Evolutionary conservation across 2,329 filamentous ascomycete species (phyloP).

Genomic region (Davidsoniella eucalypti): DNA sequence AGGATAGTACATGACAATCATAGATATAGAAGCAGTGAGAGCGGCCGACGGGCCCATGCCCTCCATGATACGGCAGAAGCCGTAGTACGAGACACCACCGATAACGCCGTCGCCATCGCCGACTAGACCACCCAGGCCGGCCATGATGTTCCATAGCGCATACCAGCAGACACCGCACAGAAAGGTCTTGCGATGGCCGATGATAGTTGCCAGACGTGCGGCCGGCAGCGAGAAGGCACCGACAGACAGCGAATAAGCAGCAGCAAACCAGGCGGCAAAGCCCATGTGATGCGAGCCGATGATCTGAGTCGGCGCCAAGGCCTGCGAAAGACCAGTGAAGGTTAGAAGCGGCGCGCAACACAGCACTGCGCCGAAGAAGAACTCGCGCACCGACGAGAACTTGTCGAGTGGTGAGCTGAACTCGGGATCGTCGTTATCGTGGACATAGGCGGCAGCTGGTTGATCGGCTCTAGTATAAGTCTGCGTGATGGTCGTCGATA

Average conservation of each 20-base stretch:
- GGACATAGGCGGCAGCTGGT: too few relatives aligned
- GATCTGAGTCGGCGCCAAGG: slow-evolving; percentile 11
- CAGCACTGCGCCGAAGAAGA: slow-evolving; percentile 11
- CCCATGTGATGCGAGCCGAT: slow-evolving; percentile 12
- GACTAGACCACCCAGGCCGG: slow-evolving; percentile 21
- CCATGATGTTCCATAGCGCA: slow-evolving; percentile 32
- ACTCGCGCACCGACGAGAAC: slow-evolving; percentile 13
- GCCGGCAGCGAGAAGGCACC: slow-evolving; percentile 42
- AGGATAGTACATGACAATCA: slow-evolving; percentile 41
- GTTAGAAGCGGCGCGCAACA: slow-evolving; percentile 10
- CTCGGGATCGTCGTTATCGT: background rate
- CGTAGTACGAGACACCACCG: slow-evolving; percentile 25
- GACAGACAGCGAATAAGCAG: slow-evolving; percentile 37
- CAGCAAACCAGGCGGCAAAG: slow-evolving; percentile 31
- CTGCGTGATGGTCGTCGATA: too few relatives aligned
- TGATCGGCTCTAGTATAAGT: too few relatives aligned
- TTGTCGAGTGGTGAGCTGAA: slow-evolving; percentile 1
- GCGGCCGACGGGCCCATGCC: slow-evolving; percentile 45
- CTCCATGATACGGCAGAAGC: slow-evolving; percentile 31
- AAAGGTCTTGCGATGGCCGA: slow-evolving; percentile 39
- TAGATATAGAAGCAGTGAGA: slow-evolving; percentile 46
- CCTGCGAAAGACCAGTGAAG: slow-evolving; percentile 11
- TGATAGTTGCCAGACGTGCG: slow-evolving; percentile 38
- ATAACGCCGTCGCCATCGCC: slow-evolving; percentile 19
- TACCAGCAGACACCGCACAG: slow-evolving; percentile 38